A percentile compares a stretch with the other conserved stretches of the same genome.
Conservation (phyloP, 1,284 basidiomycete species). For the Fomes fomentarius region DNA sequence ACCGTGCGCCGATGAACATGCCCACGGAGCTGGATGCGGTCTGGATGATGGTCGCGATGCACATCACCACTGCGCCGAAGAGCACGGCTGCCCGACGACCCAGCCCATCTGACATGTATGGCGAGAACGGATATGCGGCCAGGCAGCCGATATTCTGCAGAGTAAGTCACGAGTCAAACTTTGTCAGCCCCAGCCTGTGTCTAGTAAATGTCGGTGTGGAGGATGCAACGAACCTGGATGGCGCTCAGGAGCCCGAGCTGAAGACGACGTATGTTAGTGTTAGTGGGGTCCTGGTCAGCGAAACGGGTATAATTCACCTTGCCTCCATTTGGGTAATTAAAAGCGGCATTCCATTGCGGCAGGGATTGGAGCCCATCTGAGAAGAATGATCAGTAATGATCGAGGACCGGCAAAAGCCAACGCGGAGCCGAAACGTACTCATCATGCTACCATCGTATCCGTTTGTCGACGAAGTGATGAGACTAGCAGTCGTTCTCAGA, state of each 20-base stretch:
- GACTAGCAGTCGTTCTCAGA: conserved; percentile 36
- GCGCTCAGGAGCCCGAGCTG: conserved; percentile 72
- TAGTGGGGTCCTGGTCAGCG: not conserved
- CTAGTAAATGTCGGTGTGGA: not conserved
- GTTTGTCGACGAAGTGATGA: conserved; percentile 75
- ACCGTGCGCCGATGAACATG: conserved; percentile 84
- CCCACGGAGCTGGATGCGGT: conserved; percentile 73
- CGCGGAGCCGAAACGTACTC: conserved; percentile 47
- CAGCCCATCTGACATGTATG: conserved; percentile 67
- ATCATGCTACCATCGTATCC: conserved; percentile 78
- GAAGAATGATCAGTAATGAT: too few relatives aligned
- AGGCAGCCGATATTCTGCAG: conserved; percentile 65
- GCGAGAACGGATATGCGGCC: conserved; percentile 68
- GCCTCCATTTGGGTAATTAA: conserved; percentile 55
- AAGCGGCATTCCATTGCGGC: conserved; percentile 61
- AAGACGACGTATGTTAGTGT: not conserved
- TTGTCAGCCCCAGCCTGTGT: not conserved
- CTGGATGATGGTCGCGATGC: conserved; percentile 66
- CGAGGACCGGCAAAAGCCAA: too few relatives aligned
- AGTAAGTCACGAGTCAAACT: not conserved
- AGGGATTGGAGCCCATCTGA: conserved; percentile 66
- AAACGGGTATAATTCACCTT: conserved; percentile 29
- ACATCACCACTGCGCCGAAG: conserved; percentile 65
- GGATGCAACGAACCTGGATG: conserved; percentile 59
- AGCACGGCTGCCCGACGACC: conserved; percentile 66